Percentiles rank a stretch among this genome's conserved stretches.
Conservation (phyloP, 179 eudicot species). For the Actinidia arguta region DNA sequence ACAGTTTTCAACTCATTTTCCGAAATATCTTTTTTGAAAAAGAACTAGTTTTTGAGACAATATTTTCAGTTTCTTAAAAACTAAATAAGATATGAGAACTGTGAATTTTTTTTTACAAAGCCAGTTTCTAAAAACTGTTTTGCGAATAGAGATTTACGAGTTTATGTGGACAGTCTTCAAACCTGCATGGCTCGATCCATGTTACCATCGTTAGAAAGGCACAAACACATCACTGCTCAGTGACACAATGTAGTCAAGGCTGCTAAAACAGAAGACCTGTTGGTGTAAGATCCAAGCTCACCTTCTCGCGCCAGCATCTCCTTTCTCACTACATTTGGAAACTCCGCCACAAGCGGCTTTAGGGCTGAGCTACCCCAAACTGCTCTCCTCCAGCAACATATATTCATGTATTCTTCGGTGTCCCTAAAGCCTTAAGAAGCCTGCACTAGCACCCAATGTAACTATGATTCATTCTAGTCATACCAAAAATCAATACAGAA, state of each 20-base stretch:
- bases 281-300: constrained; percentile 56
- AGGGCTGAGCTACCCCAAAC: constrained; percentile 67
- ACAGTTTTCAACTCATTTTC: too few relatives aligned
- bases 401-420: constrained; percentile 52
- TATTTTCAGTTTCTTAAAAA: not conserved
- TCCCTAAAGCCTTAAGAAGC: constrained; percentile 70
- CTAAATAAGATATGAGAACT: too few relatives aligned
- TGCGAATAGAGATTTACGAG: not conserved
- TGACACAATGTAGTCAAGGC: constrained; percentile 79
- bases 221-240: constrained; percentile 83
- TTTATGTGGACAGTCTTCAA: not conserved
- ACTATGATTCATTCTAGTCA: not conserved
- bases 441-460: constrained; percentile 29
- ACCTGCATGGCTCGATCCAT: constrained; percentile 89
- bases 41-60: too few relatives aligned
- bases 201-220: constrained; percentile 81
- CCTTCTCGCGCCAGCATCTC: constrained; percentile 55
- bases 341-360: constrained; percentile 49
- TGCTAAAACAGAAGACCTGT: constrained; percentile 62
- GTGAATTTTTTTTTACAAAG: too few relatives aligned
- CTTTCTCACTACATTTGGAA: constrained; percentile 62
- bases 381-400: constrained; percentile 79
- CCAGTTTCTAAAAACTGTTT: too few relatives aligned
- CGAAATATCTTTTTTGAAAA: too few relatives aligned
- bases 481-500: not conserved